Percentiles rank a stretch among this genome's conserved stretches.
Evolutionary conservation across 2,329 filamentous ascomycete genomes (phyloP).

Genomic region (Herpotrichia juniperi): DNA sequence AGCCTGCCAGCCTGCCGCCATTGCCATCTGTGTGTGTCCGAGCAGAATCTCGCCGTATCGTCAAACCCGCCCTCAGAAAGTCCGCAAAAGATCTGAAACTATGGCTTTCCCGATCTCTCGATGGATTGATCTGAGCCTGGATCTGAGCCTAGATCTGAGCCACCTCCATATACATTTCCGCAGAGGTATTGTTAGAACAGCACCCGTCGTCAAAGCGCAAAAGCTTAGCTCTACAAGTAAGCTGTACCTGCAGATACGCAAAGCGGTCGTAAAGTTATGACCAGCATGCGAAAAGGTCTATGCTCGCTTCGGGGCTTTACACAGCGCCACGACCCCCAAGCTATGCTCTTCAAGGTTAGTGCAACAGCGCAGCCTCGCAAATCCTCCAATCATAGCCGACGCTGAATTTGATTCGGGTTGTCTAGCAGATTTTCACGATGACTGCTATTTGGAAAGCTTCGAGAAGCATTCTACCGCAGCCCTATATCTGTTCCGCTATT

Average conservation of each 20-base stretch:
- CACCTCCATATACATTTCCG: background rate
- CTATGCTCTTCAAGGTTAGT: too few species aligned
- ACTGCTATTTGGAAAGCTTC: too few species aligned
- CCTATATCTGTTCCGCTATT: too few species aligned
- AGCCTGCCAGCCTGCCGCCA: background rate
- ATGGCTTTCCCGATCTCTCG: background rate
- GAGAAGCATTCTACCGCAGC: too few species aligned
- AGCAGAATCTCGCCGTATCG: background rate
- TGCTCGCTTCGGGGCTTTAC: too few species aligned
- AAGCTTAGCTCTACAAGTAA: too few species aligned
- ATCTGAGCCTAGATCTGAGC: background rate
- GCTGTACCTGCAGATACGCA: background rate
- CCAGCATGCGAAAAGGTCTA: background rate
- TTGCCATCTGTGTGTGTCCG: too few species aligned
- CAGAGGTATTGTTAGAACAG: slow-evolving; percentile 2
- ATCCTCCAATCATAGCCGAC: too few species aligned
- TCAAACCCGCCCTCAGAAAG: background rate
- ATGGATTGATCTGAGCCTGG: background rate
- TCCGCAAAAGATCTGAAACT: background rate
- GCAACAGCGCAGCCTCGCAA: too few species aligned
- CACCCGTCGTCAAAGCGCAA: too few species aligned
- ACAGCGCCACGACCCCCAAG: background rate
- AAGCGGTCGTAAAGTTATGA: background rate
- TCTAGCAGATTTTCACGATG: too few species aligned
- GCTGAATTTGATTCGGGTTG: too few species aligned